These are phyloP conservation scores for Cytospora schulzeri DNA, from an alignment of 2,329 filamentous ascomycete species.

Conservation along the genomic window DNA sequence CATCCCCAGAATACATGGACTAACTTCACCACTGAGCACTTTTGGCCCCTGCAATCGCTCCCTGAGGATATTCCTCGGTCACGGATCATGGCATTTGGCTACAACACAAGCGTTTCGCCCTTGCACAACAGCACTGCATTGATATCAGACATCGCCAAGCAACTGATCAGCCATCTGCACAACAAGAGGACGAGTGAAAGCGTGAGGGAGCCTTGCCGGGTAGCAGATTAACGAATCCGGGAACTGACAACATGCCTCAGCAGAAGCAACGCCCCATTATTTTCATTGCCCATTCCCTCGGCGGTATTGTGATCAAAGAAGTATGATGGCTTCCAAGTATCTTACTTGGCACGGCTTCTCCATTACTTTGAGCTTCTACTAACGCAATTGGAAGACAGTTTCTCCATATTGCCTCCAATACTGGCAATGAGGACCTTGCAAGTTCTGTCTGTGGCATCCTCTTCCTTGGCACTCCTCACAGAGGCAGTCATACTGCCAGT, in stretches of 20 bases:
- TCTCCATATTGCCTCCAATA: slow-evolving; percentile 7
- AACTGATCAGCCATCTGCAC: slow-evolving; percentile 7
- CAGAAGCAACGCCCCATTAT: slow-evolving; percentile 11
- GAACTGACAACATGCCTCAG: neutral
- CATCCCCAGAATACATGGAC: slow-evolving; percentile 15
- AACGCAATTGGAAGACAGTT: neutral
- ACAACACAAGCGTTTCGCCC: neutral
- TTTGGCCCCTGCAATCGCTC: slow-evolving; percentile 10
- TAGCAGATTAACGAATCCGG: neutral
- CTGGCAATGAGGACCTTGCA: slow-evolving; percentile 6
- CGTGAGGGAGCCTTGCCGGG: neutral
- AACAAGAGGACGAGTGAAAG: slow-evolving; percentile 10
- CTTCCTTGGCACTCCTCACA: slow-evolving; percentile 11
- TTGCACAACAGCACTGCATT: slow-evolving; percentile 8
- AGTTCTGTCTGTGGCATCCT: slow-evolving; percentile 11
- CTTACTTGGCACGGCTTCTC: no score
- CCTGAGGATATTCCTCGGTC: slow-evolving; percentile 4
- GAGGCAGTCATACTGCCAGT: slow-evolving; percentile 13
- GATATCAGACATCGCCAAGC: slow-evolving; percentile 10
- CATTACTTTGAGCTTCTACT: neutral
- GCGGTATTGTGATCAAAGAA: slow-evolving; percentile 14
- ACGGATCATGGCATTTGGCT: slow-evolving; percentile 12
- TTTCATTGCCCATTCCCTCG: slow-evolving; percentile 12
- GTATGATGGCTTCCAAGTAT: neutral
- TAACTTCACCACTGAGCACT: slow-evolving; percentile 9